These are phyloP conservation scores for Hypoxylon sp. DNA, from an alignment of 2,329 filamentous ascomycete species.

Conservation along the genomic window DNA sequence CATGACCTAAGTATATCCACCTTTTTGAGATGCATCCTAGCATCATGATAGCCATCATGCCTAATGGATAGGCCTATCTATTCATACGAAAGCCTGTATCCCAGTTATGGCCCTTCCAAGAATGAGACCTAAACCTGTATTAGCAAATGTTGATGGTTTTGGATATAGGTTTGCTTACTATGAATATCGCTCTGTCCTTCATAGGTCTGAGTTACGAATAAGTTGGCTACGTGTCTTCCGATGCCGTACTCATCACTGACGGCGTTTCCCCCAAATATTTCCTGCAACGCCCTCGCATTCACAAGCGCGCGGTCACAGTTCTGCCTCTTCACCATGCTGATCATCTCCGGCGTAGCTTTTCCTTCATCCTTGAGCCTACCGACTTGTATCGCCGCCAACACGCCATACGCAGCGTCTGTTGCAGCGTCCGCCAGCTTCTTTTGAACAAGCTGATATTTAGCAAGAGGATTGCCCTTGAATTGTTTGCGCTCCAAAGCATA, in stretches of 20 bases:
- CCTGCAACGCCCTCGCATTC: conserved; percentile 86
- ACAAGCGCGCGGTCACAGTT: conserved; percentile 93
- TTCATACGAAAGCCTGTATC: conserved; percentile 77
- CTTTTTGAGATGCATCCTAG: neutral
- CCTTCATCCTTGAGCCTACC: conserved; percentile 93
- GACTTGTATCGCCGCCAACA: conserved; percentile 91
- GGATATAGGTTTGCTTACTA: conserved; percentile 69
- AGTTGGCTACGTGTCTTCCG: conserved; percentile 92
- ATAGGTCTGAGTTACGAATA: conserved; percentile 98
- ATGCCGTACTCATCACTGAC: conserved; percentile 98
- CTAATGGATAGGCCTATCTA: neutral
- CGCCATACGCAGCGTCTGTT: conserved; percentile 92
- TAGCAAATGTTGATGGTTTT: conserved; percentile 47
- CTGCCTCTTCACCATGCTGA: conserved; percentile 95
- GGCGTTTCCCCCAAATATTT: conserved; percentile 98
- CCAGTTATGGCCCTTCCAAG: conserved; percentile 78
- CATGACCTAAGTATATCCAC: neutral
- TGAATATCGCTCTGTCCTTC: conserved; percentile 99
- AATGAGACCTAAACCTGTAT: conserved; percentile 70
- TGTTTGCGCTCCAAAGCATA: conserved; percentile 96
- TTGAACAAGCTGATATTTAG: conserved; percentile 96
- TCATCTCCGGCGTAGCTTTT: conserved; percentile 93
- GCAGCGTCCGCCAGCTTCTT: conserved; percentile 96
- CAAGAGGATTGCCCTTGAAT: conserved; percentile 95
- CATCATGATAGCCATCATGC: no score